Evolutionary conservation across 1,284 basidiomycete genomes (phyloP).

Genomic region (Kwoniella shivajii): DNA sequence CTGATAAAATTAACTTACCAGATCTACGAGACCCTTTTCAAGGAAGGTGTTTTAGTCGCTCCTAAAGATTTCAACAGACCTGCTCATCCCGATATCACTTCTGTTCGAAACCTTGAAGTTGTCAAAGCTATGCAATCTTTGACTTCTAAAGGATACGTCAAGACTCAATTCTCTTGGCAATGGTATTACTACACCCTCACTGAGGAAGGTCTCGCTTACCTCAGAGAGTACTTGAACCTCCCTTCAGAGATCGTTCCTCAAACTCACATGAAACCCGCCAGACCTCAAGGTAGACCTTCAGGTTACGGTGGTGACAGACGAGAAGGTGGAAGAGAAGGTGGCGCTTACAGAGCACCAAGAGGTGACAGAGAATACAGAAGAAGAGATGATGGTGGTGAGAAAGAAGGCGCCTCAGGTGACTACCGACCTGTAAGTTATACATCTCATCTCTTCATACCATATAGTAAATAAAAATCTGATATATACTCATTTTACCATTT

Average conservation of each 20-base stretch:
- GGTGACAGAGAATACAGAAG: conserved; percentile 83
- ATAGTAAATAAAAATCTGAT: too few relatives aligned
- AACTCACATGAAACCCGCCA: conserved; percentile 89
- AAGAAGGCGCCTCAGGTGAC: conserved; percentile 72
- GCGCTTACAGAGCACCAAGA: conserved; percentile 82
- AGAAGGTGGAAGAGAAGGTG: conserved; percentile 53
- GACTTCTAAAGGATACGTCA: conserved; percentile 92
- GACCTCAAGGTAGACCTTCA: conserved; percentile 67
- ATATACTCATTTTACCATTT: too few relatives aligned
- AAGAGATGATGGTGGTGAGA: conserved; percentile 59
- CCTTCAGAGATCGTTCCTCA: conserved; percentile 90
- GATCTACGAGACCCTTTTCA: conserved; percentile 99
- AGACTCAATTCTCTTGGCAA: conserved; percentile 97
- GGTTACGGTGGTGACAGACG: conserved; percentile 60
- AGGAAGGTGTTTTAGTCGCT: conserved; percentile 98
- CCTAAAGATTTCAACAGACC: conserved; percentile 99
- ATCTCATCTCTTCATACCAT: background rate
- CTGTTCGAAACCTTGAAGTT: conserved; percentile 95
- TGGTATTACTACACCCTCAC: conserved; percentile 95
- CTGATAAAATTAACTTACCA: conserved; percentile 9
- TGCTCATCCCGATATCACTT: conserved; percentile 90
- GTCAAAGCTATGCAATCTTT: conserved; percentile 99
- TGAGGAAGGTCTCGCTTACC: conserved; percentile 90
- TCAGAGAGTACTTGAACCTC: conserved; percentile 92
- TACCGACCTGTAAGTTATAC: conserved; percentile 65